Base-by-base conservation (phyloP, 2,329 filamentous ascomycete genomes). In the Colletotrichum tamarilloi region DNA sequence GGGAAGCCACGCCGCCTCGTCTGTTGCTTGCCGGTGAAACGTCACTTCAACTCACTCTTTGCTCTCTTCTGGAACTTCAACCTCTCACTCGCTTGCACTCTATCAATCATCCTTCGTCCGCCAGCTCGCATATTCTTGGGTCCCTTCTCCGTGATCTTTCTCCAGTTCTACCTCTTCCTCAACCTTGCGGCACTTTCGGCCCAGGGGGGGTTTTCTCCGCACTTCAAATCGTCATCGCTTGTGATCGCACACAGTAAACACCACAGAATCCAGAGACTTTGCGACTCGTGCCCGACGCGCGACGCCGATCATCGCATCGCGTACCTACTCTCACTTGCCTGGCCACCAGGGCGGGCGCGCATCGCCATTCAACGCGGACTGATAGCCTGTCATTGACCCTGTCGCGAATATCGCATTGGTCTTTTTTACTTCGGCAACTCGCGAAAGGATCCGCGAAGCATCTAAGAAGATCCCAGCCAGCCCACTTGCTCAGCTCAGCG, bases 291-390 rank as follows among this genome's bases (percentile, higher is more conserved):
- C 19, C 42, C 42, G 42, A 49, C 59, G 46, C 67, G 60, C 67
- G 59, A 70, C 62, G 67, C 62, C 71, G 56, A 71, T 65, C 67
- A 55, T 73, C 56, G 35, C 49, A 42, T 73, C 56, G 35, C 49
- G 32, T 26, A 60, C 1, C 9, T 32, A 32, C 11, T 49, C 16
- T 26, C 46, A 24, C 38, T 49, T 22, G 11, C 16, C 16, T 24
- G 28, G 24, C 19, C 7, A 16, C 28, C 26, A n/a, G 42, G 42
- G 57, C 57, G 38, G 16, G 16, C 38, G 38, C 38, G 32, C 57
- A 26, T 38, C 22, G 55, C 24, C 26, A 26, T 49, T 49, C 16
- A 12, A 16, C 49, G 22, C 2, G 7, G 7, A 55, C 19, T 55
- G 14, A 30, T 49, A 32, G 30, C 30, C 30, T 32, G 30, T 11